Percentiles rank a stretch among this genome's conserved stretches.
Conservation (phyloP, 148 eudicot species). For the Camellia sinensis region DNA sequence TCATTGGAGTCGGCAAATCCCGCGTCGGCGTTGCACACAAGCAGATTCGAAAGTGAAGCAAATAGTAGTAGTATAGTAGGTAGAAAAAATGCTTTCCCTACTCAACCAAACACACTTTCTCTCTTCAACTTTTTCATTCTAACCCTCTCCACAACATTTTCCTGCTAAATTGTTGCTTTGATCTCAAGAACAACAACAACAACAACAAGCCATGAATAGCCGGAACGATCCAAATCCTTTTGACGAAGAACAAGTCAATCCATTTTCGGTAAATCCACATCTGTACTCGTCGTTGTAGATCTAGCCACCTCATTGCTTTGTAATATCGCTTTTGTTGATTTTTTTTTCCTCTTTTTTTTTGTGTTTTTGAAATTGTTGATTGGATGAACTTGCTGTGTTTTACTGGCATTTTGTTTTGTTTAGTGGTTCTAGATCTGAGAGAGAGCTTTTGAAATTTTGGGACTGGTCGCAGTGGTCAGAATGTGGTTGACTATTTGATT, state of each 20-base stretch:
- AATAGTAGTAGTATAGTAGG: background rate
- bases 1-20: background rate
- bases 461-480: background rate
- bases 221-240: slow-evolving; percentile 50
- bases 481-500: too few species aligned
- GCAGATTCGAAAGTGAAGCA: background rate
- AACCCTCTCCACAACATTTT: slow-evolving; percentile 13
- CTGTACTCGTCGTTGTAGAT: slow-evolving; percentile 3
- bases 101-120: slow-evolving; percentile 3
- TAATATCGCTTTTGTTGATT: background rate
- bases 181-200: background rate
- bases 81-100: background rate
- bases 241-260: slow-evolving; percentile 78
- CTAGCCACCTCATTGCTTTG: slow-evolving; percentile 20
- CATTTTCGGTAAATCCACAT: slow-evolving; percentile 57
- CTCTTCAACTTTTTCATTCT: slow-evolving; percentile 14
- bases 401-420: background rate
- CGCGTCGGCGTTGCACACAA: slow-evolving; percentile 17
- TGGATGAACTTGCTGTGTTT: background rate
- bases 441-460: background rate
- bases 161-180: slow-evolving; percentile 12
- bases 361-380: background rate
- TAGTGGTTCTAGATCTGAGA: background rate
- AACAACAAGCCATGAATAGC: slow-evolving; percentile 38
- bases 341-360: background rate